Percentiles rank a stretch among this genome's conserved stretches.
phyloP scores from a whole-genome alignment of 2,329 filamentous ascomycete genomes.

The Calycina marina region DNA sequence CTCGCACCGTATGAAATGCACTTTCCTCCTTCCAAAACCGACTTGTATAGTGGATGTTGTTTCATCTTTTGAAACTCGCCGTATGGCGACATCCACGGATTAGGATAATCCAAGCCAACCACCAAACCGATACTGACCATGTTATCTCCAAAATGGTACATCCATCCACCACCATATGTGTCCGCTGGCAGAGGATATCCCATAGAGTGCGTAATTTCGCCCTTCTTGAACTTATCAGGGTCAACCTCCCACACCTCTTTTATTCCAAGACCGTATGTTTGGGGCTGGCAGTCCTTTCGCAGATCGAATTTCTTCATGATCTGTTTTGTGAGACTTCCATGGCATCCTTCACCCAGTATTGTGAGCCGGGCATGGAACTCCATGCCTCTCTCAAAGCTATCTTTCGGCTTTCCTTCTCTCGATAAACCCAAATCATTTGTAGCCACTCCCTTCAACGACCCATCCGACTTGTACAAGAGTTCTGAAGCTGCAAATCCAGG shows the following conservation, averaged over 20 bases:
- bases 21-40: conserved; percentile 85
- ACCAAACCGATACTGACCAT: conserved; percentile 85
- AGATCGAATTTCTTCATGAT: conserved; percentile 90
- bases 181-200: conserved; percentile 80
- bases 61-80: conserved; percentile 98
- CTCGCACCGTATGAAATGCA: conserved; percentile 94
- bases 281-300: conserved; percentile 73
- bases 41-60: conserved; percentile 80
- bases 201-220: conserved; percentile 77
- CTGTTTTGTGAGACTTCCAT: conserved; percentile 90
- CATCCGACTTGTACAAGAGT: conserved; percentile 73
- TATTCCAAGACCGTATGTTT: conserved; percentile 87
- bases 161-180: conserved; percentile 94
- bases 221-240: conserved; percentile 81
- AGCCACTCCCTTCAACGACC: conserved; percentile 82
- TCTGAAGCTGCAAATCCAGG: conserved; percentile 92
- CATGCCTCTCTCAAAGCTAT: conserved; percentile 91
- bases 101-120: conserved; percentile 85
- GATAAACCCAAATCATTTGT: conserved; percentile 88
- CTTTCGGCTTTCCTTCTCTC: conserved; percentile 71
- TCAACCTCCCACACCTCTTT: conserved; percentile 98
- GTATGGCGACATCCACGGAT: conserved; percentile 93
- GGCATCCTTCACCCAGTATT: conserved; percentile 86
- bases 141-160: conserved; percentile 99
- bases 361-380: conserved; percentile 91